These are phyloP conservation scores for Friedmanniomyces endolithicus DNA, from an alignment of 495 filamentous ascomycete species.

Conservation along the genomic window DNA sequence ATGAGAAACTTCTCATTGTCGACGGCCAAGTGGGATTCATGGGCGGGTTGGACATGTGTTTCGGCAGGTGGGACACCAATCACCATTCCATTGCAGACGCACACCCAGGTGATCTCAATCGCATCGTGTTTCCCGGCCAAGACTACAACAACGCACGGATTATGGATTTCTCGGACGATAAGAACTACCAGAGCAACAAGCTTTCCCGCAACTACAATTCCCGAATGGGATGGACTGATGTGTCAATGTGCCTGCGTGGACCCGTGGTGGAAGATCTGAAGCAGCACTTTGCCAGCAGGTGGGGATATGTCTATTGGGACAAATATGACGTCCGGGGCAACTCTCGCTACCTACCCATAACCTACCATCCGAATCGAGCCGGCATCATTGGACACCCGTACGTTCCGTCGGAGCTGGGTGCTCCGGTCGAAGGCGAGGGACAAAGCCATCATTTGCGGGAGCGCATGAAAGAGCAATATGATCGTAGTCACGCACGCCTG, in stretches of 20 bases:
- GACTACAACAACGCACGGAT: constrained; percentile 90
- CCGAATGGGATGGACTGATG: constrained; percentile 90
- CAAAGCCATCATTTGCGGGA: constrained; percentile 32
- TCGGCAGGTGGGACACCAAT: constrained; percentile 50
- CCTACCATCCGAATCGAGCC: constrained; percentile 4
- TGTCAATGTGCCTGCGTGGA: constrained; percentile 70
- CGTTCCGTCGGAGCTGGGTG: constrained; percentile 5
- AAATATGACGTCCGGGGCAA: constrained; percentile 65
- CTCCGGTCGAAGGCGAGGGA: constrained; percentile 22
- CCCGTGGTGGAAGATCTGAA: constrained; percentile 66
- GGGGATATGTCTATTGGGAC: constrained; percentile 81
- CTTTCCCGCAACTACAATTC: constrained; percentile 66
- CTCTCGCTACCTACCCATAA: constrained; percentile 39
- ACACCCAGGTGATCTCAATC: constrained; percentile 62
- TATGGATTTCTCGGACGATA: constrained; percentile 76
- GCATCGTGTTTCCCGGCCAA: constrained; percentile 75
- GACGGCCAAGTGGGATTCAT: constrained; percentile 79
- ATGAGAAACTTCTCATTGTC: constrained; percentile 82
- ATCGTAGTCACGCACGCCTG: constrained; percentile 6
- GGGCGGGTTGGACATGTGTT: constrained; percentile 66
- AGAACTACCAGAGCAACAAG: constrained; percentile 76
- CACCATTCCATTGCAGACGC: constrained; percentile 72
- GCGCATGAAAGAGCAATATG: constrained; percentile 13
- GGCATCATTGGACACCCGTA: constrained; percentile 20
- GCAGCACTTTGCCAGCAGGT: constrained; percentile 71